These are phyloP conservation scores for Trichopus zeylanicus DNA, from an alignment of 116 monocot genomes.

Conservation along the genomic window DNA sequence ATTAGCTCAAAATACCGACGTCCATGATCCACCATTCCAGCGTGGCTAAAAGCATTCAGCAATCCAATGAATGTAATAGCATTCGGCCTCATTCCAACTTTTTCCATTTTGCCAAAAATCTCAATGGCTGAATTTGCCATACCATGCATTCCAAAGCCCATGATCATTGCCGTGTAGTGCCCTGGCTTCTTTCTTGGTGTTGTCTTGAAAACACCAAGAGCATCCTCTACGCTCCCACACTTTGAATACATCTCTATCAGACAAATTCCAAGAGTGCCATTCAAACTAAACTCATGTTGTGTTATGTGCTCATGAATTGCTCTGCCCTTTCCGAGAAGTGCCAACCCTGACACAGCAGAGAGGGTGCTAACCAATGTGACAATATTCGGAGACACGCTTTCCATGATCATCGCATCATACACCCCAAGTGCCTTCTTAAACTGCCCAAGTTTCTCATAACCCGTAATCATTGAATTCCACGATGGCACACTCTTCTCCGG, in stretches of 20 bases:
- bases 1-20: not conserved
- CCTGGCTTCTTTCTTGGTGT: constrained; percentile 6
- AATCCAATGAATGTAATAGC: constrained; percentile 8
- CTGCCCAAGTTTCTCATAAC: constrained; percentile 2
- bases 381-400: not conserved
- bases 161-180: constrained; percentile 12
- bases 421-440: constrained; percentile 2
- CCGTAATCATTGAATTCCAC: constrained; percentile 13
- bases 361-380: constrained; percentile 11
- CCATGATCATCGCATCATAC: constrained; percentile 3
- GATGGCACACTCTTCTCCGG: constrained; percentile 6
- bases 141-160: constrained; percentile 21
- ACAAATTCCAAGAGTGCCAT: constrained; percentile 9
- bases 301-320: not conserved
- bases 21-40: constrained; percentile 2
- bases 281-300: not conserved
- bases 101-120: constrained; percentile 21
- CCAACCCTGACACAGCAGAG: constrained; percentile 11
- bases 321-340: constrained; percentile 6
- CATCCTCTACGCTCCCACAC: constrained; percentile 13
- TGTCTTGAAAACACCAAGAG: constrained; percentile 1
- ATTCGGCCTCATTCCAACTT: constrained; percentile 1
- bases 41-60: constrained; percentile 7
- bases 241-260: constrained; percentile 16
- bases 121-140: constrained; percentile 11